phyloP scores from a whole-genome alignment of 306 rosid genomes.

The Lotus japonicus region DNA sequence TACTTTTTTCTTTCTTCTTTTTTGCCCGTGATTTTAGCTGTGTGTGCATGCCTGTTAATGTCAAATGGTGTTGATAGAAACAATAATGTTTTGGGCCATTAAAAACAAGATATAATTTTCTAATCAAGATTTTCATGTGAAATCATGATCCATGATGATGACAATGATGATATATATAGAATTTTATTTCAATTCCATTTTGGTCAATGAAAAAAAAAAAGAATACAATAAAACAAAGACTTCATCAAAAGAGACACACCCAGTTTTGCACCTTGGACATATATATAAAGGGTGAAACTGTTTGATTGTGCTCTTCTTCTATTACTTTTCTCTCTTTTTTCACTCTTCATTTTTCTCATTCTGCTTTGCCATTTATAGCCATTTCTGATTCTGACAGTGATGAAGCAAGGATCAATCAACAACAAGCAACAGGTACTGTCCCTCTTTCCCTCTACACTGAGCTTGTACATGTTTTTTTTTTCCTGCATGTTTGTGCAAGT shows the following conservation, averaged over 20 bases:
- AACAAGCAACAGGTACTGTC: slow-evolving; percentile 45
- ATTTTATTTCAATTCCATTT: not conserved
- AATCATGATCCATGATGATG: not conserved
- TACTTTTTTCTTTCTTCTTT: too few relatives aligned
- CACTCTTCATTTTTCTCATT: not conserved
- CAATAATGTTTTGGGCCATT: not conserved
- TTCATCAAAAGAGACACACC: not conserved
- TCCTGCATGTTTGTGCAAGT: not conserved
- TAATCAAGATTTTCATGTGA: not conserved
- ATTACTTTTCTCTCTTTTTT: not conserved
- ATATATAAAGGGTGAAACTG: not conserved
- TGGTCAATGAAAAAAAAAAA: not conserved
- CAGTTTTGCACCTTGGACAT: not conserved
- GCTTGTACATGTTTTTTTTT: not conserved
- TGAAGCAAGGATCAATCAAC: slow-evolving; percentile 46
- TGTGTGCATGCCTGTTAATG: not conserved
- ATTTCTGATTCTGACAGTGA: slow-evolving; percentile 15
- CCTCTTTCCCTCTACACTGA: not conserved
- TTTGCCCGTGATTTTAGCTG: not conserved
- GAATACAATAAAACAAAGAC: not conserved
- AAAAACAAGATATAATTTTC: not conserved
- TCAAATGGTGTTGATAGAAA: not conserved
- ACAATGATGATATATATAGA: too few relatives aligned
- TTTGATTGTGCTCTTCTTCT: too few relatives aligned
- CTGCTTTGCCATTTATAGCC: not conserved